A percentile compares a stretch with the other conserved stretches of the same genome.
These are phyloP conservation scores for Pseudopediastrum boryanum DNA, from an alignment of 139 green algal species.

Conservation along the genomic window DNA sequence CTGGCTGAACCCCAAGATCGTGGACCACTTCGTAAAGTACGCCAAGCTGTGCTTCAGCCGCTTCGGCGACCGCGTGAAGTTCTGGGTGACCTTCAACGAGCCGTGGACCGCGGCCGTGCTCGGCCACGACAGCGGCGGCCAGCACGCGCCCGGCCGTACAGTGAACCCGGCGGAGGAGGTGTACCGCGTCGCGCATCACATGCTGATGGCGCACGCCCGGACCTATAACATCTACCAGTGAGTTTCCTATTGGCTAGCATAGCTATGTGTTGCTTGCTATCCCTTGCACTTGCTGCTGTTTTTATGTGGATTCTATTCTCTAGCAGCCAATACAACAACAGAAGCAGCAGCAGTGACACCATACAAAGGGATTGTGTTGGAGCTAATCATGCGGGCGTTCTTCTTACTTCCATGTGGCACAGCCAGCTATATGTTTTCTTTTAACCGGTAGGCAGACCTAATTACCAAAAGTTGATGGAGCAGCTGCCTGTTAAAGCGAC, in stretches of 20 bases:
- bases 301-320: too few relatives aligned
- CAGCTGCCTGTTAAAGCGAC: too few relatives aligned
- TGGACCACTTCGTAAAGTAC: conserved; percentile 44
- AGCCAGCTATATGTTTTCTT: too few relatives aligned
- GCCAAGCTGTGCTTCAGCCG: conserved; percentile 44
- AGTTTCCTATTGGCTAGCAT: conserved; percentile 1
- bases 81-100: conserved; percentile 49
- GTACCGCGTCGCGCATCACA: conserved; percentile 54
- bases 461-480: too few relatives aligned
- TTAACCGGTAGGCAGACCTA: too few relatives aligned
- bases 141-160: conserved; percentile 36
- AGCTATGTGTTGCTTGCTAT: not conserved
- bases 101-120: conserved; percentile 48
- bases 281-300: too few relatives aligned
- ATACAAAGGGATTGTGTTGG: too few relatives aligned
- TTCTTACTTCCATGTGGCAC: too few relatives aligned
- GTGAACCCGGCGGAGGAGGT: conserved; percentile 33
- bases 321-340: too few relatives aligned
- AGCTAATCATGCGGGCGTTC: too few relatives aligned
- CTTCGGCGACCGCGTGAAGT: conserved; percentile 44
- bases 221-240: conserved; percentile 51
- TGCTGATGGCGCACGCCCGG: conserved; percentile 53
- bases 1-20: conserved; percentile 40
- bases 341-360: too few relatives aligned
- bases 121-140: conserved; percentile 43